phyloP scores from a whole-genome alignment of 805 yeast species.

The Jamesozyma rosinii region DNA sequence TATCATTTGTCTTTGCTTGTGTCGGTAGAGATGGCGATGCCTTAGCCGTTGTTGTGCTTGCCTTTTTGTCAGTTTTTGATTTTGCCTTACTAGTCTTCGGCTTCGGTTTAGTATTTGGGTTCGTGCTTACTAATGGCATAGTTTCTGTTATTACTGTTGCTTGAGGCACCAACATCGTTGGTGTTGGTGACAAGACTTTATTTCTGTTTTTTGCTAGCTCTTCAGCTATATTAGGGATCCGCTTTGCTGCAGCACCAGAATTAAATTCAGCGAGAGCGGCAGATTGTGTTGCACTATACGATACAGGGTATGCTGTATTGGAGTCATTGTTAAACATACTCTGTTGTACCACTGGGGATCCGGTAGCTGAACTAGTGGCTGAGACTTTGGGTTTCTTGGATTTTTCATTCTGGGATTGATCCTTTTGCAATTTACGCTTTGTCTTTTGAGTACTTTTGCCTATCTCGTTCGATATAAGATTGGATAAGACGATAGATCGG shows the following conservation, averaged over 20 bases:
- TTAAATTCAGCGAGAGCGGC: neutral
- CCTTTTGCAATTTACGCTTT: neutral
- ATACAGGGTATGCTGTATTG: neutral
- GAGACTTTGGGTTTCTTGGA: neutral
- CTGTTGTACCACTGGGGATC: neutral
- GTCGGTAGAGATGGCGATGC: neutral
- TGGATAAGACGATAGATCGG: too few species aligned
- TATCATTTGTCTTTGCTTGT: neutral
- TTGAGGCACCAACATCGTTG: constrained; percentile 1
- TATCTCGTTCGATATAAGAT: neutral
- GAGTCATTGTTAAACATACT: neutral
- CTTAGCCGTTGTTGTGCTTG: neutral
- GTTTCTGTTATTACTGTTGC: neutral
- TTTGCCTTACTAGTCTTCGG: neutral
- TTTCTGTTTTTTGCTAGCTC: constrained; percentile 29
- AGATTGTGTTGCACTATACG: neutral
- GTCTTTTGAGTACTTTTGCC: neutral
- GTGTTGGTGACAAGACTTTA: constrained; percentile 13
- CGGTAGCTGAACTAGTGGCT: neutral
- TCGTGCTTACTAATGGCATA: neutral
- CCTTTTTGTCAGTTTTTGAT: constrained; percentile 1
- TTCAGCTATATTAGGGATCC: constrained; percentile 25
- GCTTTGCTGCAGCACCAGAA: neutral
- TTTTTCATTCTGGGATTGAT: neutral
- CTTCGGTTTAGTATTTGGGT: neutral